phyloP scores from a whole-genome alignment of 2,329 filamentous ascomycete species.

The Orbilia quercus region DNA sequence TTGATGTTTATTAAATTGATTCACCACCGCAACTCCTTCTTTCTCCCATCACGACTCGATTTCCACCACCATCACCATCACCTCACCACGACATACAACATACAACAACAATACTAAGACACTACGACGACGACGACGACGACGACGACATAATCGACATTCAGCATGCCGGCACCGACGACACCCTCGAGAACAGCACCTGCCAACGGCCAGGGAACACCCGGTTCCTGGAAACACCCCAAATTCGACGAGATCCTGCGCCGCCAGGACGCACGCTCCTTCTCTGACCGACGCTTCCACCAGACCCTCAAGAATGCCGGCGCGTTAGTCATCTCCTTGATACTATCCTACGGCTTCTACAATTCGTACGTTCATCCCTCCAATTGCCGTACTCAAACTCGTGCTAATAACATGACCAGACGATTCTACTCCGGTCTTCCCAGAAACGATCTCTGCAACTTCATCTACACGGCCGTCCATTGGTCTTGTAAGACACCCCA shows the following conservation, averaged over 20 bases:
- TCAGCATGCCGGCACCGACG: conserved; percentile 35
- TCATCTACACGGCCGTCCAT: conserved; percentile 29
- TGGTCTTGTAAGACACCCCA: conserved; percentile 31
- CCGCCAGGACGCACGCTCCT: conserved; percentile 43
- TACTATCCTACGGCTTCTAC: conserved; percentile 37
- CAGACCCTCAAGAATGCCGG: conserved; percentile 41
- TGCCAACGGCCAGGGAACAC: conserved; percentile 38
- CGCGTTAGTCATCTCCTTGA: conserved; percentile 24
- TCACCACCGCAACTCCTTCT: conserved; percentile 1
- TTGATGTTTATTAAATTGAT: conserved; percentile 1
- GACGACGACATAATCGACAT: background rate
- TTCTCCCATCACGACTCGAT: background rate
- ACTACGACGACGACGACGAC: too few species aligned
- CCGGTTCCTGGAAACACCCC: conserved; percentile 54
- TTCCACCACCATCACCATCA: conserved; percentile 13
- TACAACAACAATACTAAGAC: too few species aligned
- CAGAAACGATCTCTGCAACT: conserved; percentile 34
- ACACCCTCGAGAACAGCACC: conserved; percentile 36
- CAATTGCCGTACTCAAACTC: background rate
- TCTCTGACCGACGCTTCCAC: conserved; percentile 43
- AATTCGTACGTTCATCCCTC: conserved; percentile 31
- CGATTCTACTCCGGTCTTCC: conserved; percentile 45
- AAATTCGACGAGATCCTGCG: conserved; percentile 55
- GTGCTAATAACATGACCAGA: background rate
- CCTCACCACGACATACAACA: conserved; percentile 6